Evolutionary conservation across 73 alveolate genomes (phyloP).

Genomic region (Strombidium stylifer): DNA sequence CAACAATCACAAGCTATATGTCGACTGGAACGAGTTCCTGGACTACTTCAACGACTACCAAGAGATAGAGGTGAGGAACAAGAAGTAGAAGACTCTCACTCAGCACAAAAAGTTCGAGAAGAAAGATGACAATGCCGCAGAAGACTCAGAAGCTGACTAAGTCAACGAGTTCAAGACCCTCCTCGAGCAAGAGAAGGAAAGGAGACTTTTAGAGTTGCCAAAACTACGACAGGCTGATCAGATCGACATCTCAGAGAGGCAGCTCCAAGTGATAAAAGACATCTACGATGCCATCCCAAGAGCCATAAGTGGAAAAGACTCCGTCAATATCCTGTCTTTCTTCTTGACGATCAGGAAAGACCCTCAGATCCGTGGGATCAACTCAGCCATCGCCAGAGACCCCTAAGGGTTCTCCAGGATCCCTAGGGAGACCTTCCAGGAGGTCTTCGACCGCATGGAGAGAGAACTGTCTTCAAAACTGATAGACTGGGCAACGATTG

Average conservation of each 20-base stretch:
- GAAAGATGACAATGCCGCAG: not conserved
- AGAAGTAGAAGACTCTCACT: not conserved
- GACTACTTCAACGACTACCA: conserved; percentile 30
- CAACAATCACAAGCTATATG: conserved; percentile 54
- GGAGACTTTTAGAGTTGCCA: conserved; percentile 44
- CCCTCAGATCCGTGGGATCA: conserved; percentile 18
- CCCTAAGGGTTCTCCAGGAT: conserved; percentile 54
- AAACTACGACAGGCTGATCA: conserved; percentile 39
- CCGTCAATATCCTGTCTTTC: conserved; percentile 34
- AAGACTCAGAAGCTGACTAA: conserved; percentile 13
- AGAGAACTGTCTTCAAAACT: conserved; percentile 42
- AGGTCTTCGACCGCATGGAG: conserved; percentile 77
- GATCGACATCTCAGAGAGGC: conserved; percentile 38
- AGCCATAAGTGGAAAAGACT: not conserved
- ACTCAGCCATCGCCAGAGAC: conserved; percentile 46
- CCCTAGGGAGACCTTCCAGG: conserved; percentile 58
- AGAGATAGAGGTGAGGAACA: conserved; percentile 33
- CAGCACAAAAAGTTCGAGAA: conserved; percentile 1
- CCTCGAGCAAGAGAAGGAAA: conserved; percentile 37
- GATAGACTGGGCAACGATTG: conserved; percentile 70
- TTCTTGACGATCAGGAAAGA: conserved; percentile 32
- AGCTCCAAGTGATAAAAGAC: conserved; percentile 33
- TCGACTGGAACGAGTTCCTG: conserved; percentile 58
- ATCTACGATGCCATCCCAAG: conserved; percentile 44
- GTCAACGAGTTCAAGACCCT: not conserved